Percentiles rank a stretch among this genome's conserved stretches.
Conservation (phyloP, 352 stramenopile genomes). For the Globisporangium camurandrum region DNA sequence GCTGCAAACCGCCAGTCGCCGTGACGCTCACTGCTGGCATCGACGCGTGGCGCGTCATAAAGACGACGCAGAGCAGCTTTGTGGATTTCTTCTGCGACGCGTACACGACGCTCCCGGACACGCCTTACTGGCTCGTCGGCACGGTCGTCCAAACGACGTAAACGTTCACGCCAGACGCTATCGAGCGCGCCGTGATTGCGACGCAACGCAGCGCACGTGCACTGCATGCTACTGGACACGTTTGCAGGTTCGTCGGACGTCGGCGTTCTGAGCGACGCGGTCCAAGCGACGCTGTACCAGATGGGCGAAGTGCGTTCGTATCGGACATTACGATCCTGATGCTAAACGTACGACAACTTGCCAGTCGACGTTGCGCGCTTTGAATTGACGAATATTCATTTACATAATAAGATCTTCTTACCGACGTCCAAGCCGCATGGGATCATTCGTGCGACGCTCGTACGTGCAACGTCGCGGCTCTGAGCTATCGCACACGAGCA, state of each 20-base stretch:
- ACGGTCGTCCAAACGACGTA: slow-evolving; percentile 72
- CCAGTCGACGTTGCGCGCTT: slow-evolving; percentile 81
- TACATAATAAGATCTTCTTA: slow-evolving; percentile 84
- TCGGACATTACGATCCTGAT: slow-evolving; percentile 73
- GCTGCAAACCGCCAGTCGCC: slow-evolving; percentile 16
- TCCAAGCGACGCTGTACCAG: slow-evolving; percentile 82
- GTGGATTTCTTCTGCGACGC: slow-evolving; percentile 80
- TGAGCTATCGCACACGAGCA: slow-evolving; percentile 10
- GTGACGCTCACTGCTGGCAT: slow-evolving; percentile 54
- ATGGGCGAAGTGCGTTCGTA: slow-evolving; percentile 73
- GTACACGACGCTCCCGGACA: slow-evolving; percentile 72
- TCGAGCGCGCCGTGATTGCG: slow-evolving; percentile 30
- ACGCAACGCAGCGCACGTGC: slow-evolving; percentile 42
- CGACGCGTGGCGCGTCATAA: slow-evolving; percentile 74
- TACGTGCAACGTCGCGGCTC: slow-evolving; percentile 45
- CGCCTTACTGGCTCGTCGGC: slow-evolving; percentile 65
- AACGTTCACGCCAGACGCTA: slow-evolving; percentile 49
- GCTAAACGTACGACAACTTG: slow-evolving; percentile 88
- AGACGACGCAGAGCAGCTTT: slow-evolving; percentile 87
- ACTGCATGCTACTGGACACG: slow-evolving; percentile 62
- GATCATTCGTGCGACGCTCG: slow-evolving; percentile 82
- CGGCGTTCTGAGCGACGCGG: slow-evolving; percentile 62
- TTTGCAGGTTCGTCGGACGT: slow-evolving; percentile 76
- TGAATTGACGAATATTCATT: slow-evolving; percentile 80
- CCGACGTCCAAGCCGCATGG: slow-evolving; percentile 82